These are phyloP conservation scores for Podila clonocystis DNA, from an alignment of 192 early-diverging fungal genomes.

Conservation along the genomic window DNA sequence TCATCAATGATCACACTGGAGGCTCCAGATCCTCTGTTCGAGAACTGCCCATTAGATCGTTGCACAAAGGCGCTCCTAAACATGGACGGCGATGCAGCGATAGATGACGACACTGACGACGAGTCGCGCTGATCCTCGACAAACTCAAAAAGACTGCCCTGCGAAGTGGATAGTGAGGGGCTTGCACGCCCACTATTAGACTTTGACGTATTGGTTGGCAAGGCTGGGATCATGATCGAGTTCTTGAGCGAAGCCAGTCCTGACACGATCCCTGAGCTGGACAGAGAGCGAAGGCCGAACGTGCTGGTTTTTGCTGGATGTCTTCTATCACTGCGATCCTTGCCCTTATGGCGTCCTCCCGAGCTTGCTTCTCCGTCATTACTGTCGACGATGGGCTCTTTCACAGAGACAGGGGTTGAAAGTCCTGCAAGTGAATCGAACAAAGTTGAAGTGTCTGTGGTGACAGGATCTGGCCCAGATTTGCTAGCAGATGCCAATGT, in stretches of 20 bases:
- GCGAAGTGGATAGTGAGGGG: slow-evolving; percentile 3
- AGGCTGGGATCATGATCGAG: slow-evolving; percentile 49
- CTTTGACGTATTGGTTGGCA: slow-evolving; percentile 6
- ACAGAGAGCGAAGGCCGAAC: slow-evolving; percentile 20
- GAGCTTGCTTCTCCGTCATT: neutral
- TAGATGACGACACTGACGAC: slow-evolving; percentile 9
- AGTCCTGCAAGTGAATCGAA: neutral
- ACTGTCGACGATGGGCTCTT: neutral
- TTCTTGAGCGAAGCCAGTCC: slow-evolving; percentile 43
- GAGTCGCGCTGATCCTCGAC: neutral
- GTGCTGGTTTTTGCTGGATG: neutral
- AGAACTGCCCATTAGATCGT: neutral
- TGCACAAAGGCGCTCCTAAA: slow-evolving; percentile 12
- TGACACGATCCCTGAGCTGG: slow-evolving; percentile 27
- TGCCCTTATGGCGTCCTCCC: neutral
- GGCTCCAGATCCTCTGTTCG: neutral
- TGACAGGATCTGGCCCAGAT: neutral
- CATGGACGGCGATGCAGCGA: slow-evolving; percentile 7
- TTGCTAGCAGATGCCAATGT: neutral
- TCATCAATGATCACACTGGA: neutral
- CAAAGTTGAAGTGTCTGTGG: no score
- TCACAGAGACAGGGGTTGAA: neutral
- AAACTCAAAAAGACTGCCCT: slow-evolving; percentile 35
- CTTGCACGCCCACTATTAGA: neutral
- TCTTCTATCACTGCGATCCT: neutral